Base-by-base conservation (phyloP, 2,329 filamentous ascomycete genomes). In the Colletotrichum sp. region DNA sequence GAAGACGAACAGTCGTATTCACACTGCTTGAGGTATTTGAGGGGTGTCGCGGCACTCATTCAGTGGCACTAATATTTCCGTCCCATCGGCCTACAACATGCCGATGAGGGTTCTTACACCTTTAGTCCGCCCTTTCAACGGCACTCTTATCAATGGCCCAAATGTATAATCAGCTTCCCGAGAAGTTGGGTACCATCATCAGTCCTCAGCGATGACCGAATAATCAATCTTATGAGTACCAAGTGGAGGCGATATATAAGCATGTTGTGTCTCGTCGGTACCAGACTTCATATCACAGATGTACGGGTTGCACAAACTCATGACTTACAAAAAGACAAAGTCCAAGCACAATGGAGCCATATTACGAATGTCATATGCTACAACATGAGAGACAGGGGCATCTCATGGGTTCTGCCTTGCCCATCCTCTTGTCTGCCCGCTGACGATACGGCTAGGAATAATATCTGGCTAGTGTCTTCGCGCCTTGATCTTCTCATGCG, bases 151-250 rank as follows among this genome's bases (percentile, higher is more conserved):
- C 9, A 3, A 3, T 44, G 9, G 3, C 39, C 39, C 3, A 12
- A n/a, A n/a, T 0, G 9, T 49, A 4, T n/a, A 1, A n/a, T 12
- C 18, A n/a, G 18, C 1, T n/a, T 6, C 39, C 18, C 0, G 5
- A n/a, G 18, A 49, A n/a, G 0, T 49, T 1, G 0, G 18, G 39
- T 10, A 7, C 39, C 18, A 1, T 12, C 18, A 49, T n/a, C 39
- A 21, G 44, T 21, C 6, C 1, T 21, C 18, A n/a, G 39, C 18
- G 10, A 13, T 49, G 2, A 21, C n/a, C 1, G 2, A 7, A 49
- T n/a, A 6, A 0, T 8, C 44, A 21, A 21, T 49, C n/a, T 13
- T 49, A 0, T 6, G 6, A 12, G 1, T 1, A 5, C n/a, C n/a
- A 3, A 21, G n/a, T 21, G 1, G n/a, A 49, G 44, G 18, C 6